Percentiles rank a stretch among this genome's conserved stretches.
These are phyloP conservation scores for Aspergillus unguis DNA, from an alignment of 2,329 filamentous ascomycete genomes.

Conservation along the genomic window DNA sequence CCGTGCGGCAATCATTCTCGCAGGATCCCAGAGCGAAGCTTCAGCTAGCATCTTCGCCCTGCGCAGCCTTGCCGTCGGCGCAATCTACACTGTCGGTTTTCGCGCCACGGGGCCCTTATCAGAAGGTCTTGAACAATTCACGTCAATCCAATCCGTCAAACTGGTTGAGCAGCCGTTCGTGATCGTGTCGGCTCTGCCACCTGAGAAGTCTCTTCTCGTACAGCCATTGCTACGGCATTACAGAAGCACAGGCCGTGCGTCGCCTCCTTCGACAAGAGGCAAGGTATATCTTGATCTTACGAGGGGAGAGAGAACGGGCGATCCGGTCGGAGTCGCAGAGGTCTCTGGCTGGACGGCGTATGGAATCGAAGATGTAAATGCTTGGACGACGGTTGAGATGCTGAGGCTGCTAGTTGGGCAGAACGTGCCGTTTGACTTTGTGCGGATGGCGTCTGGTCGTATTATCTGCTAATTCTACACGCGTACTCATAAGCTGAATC, in stretches of 20 bases:
- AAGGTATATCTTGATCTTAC: constrained; percentile 82
- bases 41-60: constrained; percentile 76
- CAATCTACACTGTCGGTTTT: constrained; percentile 83
- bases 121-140: constrained; percentile 61
- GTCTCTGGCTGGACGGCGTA: constrained; percentile 76
- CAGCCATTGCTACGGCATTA: constrained; percentile 75
- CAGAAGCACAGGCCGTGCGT: constrained; percentile 43
- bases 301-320: constrained; percentile 62
- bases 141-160: constrained; percentile 74
- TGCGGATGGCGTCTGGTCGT: constrained; percentile 65
- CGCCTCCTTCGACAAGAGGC: constrained; percentile 38
- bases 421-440: constrained; percentile 85
- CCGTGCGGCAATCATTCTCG: constrained; percentile 71
- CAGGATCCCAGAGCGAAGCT: constrained; percentile 69
- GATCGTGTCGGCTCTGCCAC: constrained; percentile 73
- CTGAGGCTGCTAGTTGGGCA: constrained; percentile 74
- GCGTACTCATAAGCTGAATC: not conserved
- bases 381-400: constrained; percentile 81
- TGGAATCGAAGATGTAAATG: constrained; percentile 73
- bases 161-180: constrained; percentile 76
- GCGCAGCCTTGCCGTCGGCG: constrained; percentile 69
- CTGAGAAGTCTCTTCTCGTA: constrained; percentile 75
- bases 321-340: constrained; percentile 67
- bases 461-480: not conserved
- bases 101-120: constrained; percentile 59